Base-by-base conservation (phyloP, 2,329 filamentous ascomycete species). In the Lachnellula arida region DNA sequence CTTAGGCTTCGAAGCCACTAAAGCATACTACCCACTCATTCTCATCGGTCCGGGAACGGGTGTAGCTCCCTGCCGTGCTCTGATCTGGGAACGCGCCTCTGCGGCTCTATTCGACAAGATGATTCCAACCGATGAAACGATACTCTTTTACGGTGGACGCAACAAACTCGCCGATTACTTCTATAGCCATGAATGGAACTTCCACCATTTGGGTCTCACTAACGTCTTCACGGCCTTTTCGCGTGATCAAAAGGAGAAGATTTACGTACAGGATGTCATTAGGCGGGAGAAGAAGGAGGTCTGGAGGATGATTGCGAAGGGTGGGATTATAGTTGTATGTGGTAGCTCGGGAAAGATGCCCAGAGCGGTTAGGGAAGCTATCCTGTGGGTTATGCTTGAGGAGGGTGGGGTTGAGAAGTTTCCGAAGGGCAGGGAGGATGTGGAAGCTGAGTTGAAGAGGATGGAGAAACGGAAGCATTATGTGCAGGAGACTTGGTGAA, bases 1-100 rank as follows among this genome's bases (percentile, higher is more conserved):
- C 23, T 77, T 74, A 54, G 66, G 72, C 54, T 68, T 67, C 71
- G 67, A 75, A 71, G 63, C 78, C 68, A 64, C 74, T 60, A 37
- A 74, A 4, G 60, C 65, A 17, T 70, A 73, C 23, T 68, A 70
- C 3, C 65, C 91, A 0, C 79, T 92, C 7, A 76, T 96, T 35
- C 84, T 92, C 66, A 82, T 97, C 52, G 91, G 87, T 1, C 89
- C 92, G 0, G 92, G 92, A 2, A 97, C 92, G 0, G 92, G 92
- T 6, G 76, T 97, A 34, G 93, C 92, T 0, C 92, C 93, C 0
- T 84, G 96, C 66, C 85, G 92, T 3, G 83, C 87, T 4, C 78
- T 97, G 63, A 78, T 94, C n/a, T 86, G 88, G 68, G 86, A 95
- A 63, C 87, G 91, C n/a, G 70, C 72, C 3, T 17, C 25, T 14